Evolutionary conservation across 305 asterid genomes (phyloP).

Genomic region (Solanum hybrid): DNA sequence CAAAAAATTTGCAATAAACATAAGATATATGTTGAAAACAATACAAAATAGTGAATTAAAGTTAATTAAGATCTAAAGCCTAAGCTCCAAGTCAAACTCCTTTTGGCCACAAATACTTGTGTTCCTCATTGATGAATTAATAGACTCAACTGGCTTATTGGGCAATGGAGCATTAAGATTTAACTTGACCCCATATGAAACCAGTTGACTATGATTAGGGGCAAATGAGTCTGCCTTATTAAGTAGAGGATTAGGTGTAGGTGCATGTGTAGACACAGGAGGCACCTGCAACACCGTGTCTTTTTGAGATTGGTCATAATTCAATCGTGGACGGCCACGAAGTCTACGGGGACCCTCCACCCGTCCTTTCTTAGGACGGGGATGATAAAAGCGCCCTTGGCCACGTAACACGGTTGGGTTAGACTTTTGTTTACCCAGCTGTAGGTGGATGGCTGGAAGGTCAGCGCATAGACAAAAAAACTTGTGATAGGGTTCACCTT

Average conservation of each 20-base stretch:
- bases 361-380: no score
- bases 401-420: no score
- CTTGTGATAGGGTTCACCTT: no score
- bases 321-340: neutral
- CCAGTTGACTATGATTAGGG: neutral
- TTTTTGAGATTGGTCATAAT: neutral
- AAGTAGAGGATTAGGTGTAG: neutral
- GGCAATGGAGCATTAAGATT: neutral
- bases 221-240: neutral
- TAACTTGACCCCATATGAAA: neutral
- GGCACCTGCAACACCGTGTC: neutral
- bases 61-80: neutral
- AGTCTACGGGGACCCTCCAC: neutral
- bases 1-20: neutral
- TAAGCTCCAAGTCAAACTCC: neutral
- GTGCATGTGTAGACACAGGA: neutral
- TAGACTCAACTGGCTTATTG: neutral
- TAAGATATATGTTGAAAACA: neutral
- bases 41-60: no score
- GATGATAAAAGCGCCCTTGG: no score
- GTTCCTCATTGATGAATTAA: neutral
- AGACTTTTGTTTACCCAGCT: no score
- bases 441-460: no score
- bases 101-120: neutral
- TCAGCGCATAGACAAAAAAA: no score